Base-by-base conservation (phyloP, 176 grass and related monocot species). In the Paspalum notatum region DNA sequence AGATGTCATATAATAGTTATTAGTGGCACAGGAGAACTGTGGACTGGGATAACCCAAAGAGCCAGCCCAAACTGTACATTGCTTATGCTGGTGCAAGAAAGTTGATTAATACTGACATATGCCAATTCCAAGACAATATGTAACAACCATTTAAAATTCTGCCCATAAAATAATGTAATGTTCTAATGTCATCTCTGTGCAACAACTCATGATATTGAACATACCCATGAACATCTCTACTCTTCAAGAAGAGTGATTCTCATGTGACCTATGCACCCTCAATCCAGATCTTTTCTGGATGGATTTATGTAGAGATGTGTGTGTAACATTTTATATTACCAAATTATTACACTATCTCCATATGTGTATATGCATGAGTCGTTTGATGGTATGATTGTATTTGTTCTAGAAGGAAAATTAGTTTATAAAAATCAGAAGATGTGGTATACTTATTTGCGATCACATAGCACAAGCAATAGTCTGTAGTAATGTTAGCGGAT, bases 131-230 rank as follows among this genome's bases (percentile, higher is more conserved):
- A 7, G 39, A 2, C n/a, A 5, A 12, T 32, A 63, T 37, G 15
- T 14, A 77, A 77, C 14, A 46, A 38, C 20, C 57, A 77, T 22
- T 41, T 62, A 77, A 76, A 48, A 62, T 13, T 59, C 21, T 59
- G 22, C 21, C 22, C 4, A 59, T 59, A n/a, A n/a, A 10, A 59
- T 25, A 0, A 12, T 63, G 60, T 48, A 16, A 62, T 46, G 9
- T 42, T 64, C 49, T 32, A 64, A 63, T 32, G 65, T 51, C 17
- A 67, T 20, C 8, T 46, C 27, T 79, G 46, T 66, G 45, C 57
- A 60, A 13, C 11, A 26, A 42, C 62, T 18, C 20, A 42, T 43
- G 18, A 45, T 61, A 61, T 1, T 68, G 18, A 67, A 22, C 62
- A 65, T 40, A 66, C 7, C 62, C 62, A 67, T 43, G 20, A 67